Evolutionary conservation across 306 rosid genomes (phyloP), one percentile per base, ranked within the genome.

Genomic region (Urtica urens): DNA sequence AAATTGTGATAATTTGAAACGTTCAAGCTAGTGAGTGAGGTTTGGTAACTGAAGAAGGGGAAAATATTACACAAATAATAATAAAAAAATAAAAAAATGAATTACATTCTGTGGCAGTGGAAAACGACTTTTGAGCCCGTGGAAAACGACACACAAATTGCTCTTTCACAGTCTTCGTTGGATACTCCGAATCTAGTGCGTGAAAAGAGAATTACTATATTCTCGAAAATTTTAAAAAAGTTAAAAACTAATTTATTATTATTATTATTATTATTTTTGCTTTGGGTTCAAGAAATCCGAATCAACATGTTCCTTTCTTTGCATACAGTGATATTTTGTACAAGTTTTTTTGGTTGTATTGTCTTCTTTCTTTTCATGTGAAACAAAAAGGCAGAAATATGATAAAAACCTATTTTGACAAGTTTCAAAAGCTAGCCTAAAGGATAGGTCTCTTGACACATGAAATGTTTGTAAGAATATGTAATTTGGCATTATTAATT

Each of bases 121-220:
- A 59, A 38, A 45, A 11, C 40, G 62, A 67, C 55, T 26, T 24
- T 3, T 19, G 6, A 41, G 2, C 37, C 16, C 4, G 53, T 2
- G 12, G 68, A 57, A 62, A 50, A 44, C 55, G 46, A 55, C 68
- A 29, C 9, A 0, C 7, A 2, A 3, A 13, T 16, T 35, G 11
- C 40, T 35, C 11, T 35, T 35, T 30, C 29, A n/a, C n/a, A n/a
- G 11, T 19, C 20, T 40, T 22, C 8, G 3, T 46, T 58, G 21
- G 50, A 58, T 50, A 49, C 52, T 19, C 4, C 10, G 27, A 40
- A 54, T 48, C 58, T 48, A 67, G 22, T 24, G 23, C 33, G 40
- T 25, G 26, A n/a, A n/a, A n/a, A n/a, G n/a, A n/a, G n/a, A n/a
- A n/a, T 23, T 46, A 3, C 6, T n/a, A 10, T 44, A 54, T 40